Evolutionary conservation across 345 rosid genomes (phyloP), one percentile per base, ranked within the genome.

Genomic region (Mercurialis annua): DNA sequence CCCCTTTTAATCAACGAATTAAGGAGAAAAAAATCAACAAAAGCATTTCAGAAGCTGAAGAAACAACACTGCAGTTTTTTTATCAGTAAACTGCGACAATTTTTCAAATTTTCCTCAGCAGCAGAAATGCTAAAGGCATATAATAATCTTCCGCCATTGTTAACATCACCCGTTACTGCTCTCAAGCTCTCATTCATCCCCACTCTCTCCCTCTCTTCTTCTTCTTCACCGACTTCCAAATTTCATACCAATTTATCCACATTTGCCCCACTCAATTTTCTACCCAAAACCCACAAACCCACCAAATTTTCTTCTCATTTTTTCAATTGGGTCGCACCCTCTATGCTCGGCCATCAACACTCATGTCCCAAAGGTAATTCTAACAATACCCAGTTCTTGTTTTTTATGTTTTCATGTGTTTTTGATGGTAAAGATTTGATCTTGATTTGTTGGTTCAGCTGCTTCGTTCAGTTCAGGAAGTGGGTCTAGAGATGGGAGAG

Each of bases 401-500:
- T 10, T 55, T 11, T 23, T 59, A 17, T 33, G 1, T 7, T 54
- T 42, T 1, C 23, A 29, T 23, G 44, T 38, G 29, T 18, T 17
- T 46, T 30, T 44, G n/a, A 16, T 1, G 9, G 20, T 47, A 1
- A 38, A 24, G 44, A 9, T 29, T 52, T 2, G 23, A 10, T 33
- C 33, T 42, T 66, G n/a, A 18, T 30, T 10, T 29, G 23, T 3
- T 27, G 24, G 67, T 49, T 1, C 85, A 78, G 96, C 92, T 77
- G 84, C 92, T 77, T 85, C 92, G 2, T 83, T 80, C 63, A 84
- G 84, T 71, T 59, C 86, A 36, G 84, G 62, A 34, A 63, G 84
- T 66, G 56, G 69, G 20, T 63, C 78, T 53, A 83, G 61, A 72
- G 73, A 62, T 56, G 77, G 63, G 36, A 82, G 81, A 73, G 98